These are phyloP conservation scores for Didymella segeticola DNA, from an alignment of 2,329 filamentous ascomycete genomes.

Conservation along the genomic window DNA sequence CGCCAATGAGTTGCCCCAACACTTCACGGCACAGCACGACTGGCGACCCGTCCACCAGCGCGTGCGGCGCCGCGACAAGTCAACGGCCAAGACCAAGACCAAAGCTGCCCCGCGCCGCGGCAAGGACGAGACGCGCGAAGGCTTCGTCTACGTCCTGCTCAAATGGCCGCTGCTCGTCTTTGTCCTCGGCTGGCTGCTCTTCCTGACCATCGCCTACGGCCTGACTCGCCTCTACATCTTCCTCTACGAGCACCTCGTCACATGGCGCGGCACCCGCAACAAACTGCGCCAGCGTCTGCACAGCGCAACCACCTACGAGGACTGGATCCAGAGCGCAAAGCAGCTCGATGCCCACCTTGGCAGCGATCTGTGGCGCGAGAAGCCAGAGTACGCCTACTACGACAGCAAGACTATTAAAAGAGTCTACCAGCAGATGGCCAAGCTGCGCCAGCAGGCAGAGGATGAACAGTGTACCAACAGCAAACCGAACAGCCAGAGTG, in stretches of 20 bases:
- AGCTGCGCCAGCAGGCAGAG: constrained; percentile 61
- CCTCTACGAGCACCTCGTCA: constrained; percentile 87
- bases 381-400: constrained; percentile 78
- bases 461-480: constrained; percentile 59
- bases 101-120: constrained; percentile 53
- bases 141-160: constrained; percentile 83
- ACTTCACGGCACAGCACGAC: constrained; percentile 91
- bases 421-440: constrained; percentile 77
- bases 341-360: constrained; percentile 82
- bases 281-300: constrained; percentile 74
- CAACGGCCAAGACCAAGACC: too few relatives aligned
- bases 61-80: constrained; percentile 59
- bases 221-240: constrained; percentile 88
- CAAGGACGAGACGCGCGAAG: constrained; percentile 93
- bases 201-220: constrained; percentile 76
- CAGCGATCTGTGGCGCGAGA: constrained; percentile 79
- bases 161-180: constrained; percentile 90
- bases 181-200: constrained; percentile 80
- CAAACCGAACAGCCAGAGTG: constrained; percentile 49
- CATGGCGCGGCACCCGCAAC: constrained; percentile 84
- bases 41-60: constrained; percentile 88
- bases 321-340: constrained; percentile 83
- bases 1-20: constrained; percentile 55
- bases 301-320: constrained; percentile 74
- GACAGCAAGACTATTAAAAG: constrained; percentile 82